Base-by-base conservation (phyloP, 2,329 filamentous ascomycete species). In the Celoporthe dispersa region DNA sequence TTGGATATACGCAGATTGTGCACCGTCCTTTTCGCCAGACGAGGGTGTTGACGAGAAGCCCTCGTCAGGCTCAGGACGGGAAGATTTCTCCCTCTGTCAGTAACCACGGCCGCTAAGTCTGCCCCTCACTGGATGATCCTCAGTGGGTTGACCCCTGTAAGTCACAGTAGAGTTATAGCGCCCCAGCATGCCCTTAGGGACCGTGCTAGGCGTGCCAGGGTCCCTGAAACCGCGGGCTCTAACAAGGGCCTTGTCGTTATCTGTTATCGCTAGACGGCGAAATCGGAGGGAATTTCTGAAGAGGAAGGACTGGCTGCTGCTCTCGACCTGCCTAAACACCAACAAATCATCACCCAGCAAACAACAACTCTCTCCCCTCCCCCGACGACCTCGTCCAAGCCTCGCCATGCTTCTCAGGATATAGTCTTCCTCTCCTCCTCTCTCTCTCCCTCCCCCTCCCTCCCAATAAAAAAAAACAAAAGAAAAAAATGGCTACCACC, bases 401-500 rank as follows among this genome's bases (percentile, higher is more conserved):
- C 53, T n/a, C 53, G 60, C 31, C 35, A 68, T 64, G 62, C 12
- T 67, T 28, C 68, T 31, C 61, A 66, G 22, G 8, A 70, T 37
- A 70, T 68, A 72, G 48, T 14, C 48, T 22, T 8, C 31, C 2
- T 51, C 35, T 25, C 53, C 14, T 51, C 59, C 64, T 61, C 53
- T 28, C 59, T 41, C 35, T 25, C 53, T 5, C 57, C 48, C 44
- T n/a, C 41, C 55, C 31, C 31, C 48, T 16, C 63, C 31, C 2
- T 35, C 57, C 48, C 9, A 39, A 39, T 28, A 35, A 33, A 1
- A 28, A 48, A 66, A 63, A 7, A 33, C 25, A 31, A 65, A 11
- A 9, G 62, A 37, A 19, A 25, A 65, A 14, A 28, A 68, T 48
- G 63, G 61, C 71, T 72, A 75, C 69, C 69, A 67, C 67, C n/a